Evolutionary conservation across 192 early-diverging fungal species (phyloP).

Genomic region (Dissophora globulifera): DNA sequence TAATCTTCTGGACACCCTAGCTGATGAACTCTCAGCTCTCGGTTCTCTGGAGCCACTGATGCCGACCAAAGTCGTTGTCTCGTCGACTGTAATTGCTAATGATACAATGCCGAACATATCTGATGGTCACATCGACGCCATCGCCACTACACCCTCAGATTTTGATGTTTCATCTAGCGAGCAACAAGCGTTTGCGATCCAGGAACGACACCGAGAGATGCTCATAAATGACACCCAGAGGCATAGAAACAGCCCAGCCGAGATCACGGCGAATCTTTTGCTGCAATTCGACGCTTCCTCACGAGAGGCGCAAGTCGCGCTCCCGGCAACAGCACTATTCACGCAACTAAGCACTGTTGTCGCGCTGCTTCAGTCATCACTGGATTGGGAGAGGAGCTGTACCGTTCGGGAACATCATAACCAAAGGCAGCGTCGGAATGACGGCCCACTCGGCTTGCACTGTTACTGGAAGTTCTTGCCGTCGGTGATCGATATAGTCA

Average conservation of each 20-base stretch:
- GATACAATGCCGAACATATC: no score
- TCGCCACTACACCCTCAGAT: no score
- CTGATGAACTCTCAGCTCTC: no score
- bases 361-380: background rate
- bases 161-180: no score
- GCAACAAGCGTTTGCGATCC: background rate
- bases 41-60: no score
- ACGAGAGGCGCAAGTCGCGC: background rate
- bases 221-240: background rate
- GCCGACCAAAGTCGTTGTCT: no score
- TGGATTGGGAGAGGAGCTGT: no score
- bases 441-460: background rate
- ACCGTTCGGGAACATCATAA: no score
- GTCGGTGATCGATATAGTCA: background rate
- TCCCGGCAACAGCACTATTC: background rate
- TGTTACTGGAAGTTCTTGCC: constrained; percentile 1
- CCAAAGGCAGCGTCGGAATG: background rate
- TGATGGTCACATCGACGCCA: no score
- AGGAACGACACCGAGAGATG: background rate
- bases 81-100: no score
- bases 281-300: background rate
- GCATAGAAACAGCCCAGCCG: background rate
- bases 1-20: no score
- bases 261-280: background rate
- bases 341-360: background rate